phyloP scores from a whole-genome alignment of 2,329 filamentous ascomycete species.

The Periconia sp. region DNA sequence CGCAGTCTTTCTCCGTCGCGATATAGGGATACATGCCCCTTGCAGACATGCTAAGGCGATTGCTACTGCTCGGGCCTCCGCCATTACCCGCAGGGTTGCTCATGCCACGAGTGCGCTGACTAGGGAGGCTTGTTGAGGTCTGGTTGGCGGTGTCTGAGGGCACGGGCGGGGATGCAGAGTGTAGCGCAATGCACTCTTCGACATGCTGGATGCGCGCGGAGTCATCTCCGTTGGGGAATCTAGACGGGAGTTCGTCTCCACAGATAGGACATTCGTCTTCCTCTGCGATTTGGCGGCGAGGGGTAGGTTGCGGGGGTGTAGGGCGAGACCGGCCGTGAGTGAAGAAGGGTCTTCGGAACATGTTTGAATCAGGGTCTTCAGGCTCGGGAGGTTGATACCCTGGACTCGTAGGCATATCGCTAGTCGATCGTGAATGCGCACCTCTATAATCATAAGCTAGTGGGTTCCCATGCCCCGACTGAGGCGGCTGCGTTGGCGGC shows the following conservation, averaged over 20 bases:
- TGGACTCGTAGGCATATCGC: too few relatives aligned
- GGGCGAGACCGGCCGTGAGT: constrained; percentile 18
- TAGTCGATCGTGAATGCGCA: constrained; percentile 18
- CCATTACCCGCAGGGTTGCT: constrained; percentile 31
- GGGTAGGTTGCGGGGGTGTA: constrained; percentile 25
- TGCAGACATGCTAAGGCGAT: constrained; percentile 31
- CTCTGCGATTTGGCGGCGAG: constrained; percentile 55
- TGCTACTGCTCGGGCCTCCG: constrained; percentile 30
- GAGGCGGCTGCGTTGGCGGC: constrained; percentile 28
- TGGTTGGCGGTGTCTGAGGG: constrained; percentile 20
- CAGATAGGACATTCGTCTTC: constrained; percentile 84
- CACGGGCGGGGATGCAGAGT: constrained; percentile 32
- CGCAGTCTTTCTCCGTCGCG: constrained; percentile 69
- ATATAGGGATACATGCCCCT: constrained; percentile 58
- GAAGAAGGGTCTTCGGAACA: constrained; percentile 22
- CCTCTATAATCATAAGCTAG: constrained; percentile 14
- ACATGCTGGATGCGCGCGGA: constrained; percentile 53
- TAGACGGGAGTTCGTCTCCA: constrained; percentile 70
- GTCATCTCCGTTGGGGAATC: constrained; percentile 46
- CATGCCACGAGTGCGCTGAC: constrained; percentile 40
- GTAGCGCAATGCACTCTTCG: constrained; percentile 46
- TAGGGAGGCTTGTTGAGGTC: constrained; percentile 34
- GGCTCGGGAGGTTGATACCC: too few relatives aligned
- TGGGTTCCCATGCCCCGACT: constrained; percentile 17
- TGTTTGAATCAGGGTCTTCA: constrained; percentile 20